phyloP scores from a whole-genome alignment of 2,329 filamentous ascomycete genomes.

The Aspergillus latus region DNA sequence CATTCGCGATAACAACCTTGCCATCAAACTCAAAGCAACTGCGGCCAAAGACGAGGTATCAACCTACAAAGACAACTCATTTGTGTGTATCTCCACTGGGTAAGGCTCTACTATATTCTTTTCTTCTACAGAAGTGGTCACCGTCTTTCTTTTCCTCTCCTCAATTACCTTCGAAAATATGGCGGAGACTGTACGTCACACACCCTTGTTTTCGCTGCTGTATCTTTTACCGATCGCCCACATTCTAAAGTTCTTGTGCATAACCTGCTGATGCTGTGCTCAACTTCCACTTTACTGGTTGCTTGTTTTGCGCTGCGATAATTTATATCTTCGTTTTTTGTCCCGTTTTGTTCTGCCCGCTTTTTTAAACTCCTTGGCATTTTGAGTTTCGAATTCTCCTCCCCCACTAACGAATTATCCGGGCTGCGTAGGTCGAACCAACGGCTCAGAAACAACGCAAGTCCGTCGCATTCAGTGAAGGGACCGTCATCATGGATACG shows the following conservation, averaged over 20 bases:
- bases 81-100: constrained; percentile 1
- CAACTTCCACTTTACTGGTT: constrained; percentile 23
- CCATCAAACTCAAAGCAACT: constrained; percentile 19
- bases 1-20: constrained; percentile 23
- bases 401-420: constrained; percentile 31
- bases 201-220: constrained; percentile 29
- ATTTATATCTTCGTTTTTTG: neutral
- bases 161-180: constrained; percentile 28
- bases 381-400: constrained; percentile 9
- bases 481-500: constrained; percentile 80
- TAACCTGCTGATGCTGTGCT: constrained; percentile 23
- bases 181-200: constrained; percentile 47
- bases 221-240: constrained; percentile 38
- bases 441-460: constrained; percentile 75
- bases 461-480: constrained; percentile 90
- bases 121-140: neutral
- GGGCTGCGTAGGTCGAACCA: constrained; percentile 41
- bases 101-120: constrained; percentile 11
- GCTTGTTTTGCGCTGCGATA: constrained; percentile 2
- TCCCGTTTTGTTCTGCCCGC: constrained; percentile 2
- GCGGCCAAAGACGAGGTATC: constrained; percentile 7
- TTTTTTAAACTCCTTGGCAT: constrained; percentile 5
- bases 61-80: neutral
- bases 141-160: neutral
- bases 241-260: constrained; percentile 35